Conservation (phyloP, 2,329 filamentous ascomycete species). For the Torrubiellomyces zombiae region DNA sequence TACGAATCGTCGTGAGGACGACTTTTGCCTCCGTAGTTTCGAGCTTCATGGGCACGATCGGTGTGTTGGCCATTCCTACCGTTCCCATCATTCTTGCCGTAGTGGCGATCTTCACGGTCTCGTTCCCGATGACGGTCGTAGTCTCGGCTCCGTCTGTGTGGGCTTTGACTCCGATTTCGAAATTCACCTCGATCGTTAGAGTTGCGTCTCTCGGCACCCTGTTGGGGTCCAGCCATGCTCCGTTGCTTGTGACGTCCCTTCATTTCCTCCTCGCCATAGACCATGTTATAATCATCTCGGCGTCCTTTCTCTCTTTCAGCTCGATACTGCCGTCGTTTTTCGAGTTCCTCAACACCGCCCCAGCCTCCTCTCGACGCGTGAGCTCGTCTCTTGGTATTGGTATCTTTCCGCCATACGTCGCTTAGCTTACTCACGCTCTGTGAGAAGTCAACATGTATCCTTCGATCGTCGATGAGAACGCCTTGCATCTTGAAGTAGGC, state of each 20-base stretch:
- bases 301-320: slow-evolving; percentile 35
- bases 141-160: slow-evolving; percentile 16
- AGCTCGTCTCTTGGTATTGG: slow-evolving; percentile 60
- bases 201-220: too few relatives aligned
- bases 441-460: slow-evolving; percentile 97
- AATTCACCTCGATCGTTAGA: not conserved
- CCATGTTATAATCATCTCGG: slow-evolving; percentile 52
- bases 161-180: slow-evolving; percentile 22
- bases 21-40: too few relatives aligned
- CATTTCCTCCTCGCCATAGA: slow-evolving; percentile 61
- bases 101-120: slow-evolving; percentile 3
- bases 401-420: slow-evolving; percentile 73
- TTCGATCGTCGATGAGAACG: slow-evolving; percentile 88
- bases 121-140: slow-evolving; percentile 7
- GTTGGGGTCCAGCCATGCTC: too few relatives aligned
- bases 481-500: slow-evolving; percentile 99
- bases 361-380: slow-evolving; percentile 54
- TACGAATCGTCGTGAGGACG: slow-evolving; percentile 5
- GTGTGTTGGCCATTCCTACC: too few relatives aligned
- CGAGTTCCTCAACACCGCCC: slow-evolving; percentile 73
- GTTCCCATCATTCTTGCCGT: too few relatives aligned
- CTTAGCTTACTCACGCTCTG: slow-evolving; percentile 83
- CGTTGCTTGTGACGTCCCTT: slow-evolving; percentile 30
- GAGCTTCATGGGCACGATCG: too few relatives aligned
- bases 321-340: slow-evolving; percentile 82